Evolutionary conservation across 2,329 filamentous ascomycete species (phyloP), one percentile per base, ranked within the genome.

Genomic region (Stemphylium beticola): DNA sequence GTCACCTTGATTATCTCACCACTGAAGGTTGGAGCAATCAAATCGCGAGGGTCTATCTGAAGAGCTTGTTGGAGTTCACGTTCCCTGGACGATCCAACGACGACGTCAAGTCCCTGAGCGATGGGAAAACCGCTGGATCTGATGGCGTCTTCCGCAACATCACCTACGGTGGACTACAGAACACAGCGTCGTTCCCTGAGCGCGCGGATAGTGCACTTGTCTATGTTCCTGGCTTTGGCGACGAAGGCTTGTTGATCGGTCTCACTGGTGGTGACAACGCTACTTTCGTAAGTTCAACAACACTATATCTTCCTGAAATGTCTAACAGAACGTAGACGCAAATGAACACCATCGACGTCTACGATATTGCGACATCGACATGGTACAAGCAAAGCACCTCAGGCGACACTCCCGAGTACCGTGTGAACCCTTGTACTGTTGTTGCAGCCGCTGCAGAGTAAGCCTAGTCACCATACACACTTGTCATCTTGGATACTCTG

Each of bases 281-380:
- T 22, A 84, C 86, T 18, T 92, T 91, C 65, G 86, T 87, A 64
- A 76, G 79, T 71, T 24, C 17, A 11, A 26, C 37, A 26, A 11
- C 5, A 1, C 17, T 36, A 3, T 8, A 9, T 44, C 2, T 33
- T 1, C 9, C 1, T 15, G 10, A 6, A 36, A 4, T 31, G 39
- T 17, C 63, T 68, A 52, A 68, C 37, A 14, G 15, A n/a, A 9
- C 8, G 3, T 43, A 83, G 81, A 84, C 82, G 0, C 79, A 82
- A 14, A 92, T 93, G 78, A 92, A 87, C 43, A 82, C 84, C 14
- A 87, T 93, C 34, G 88, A 93, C 61, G 85, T 93, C n/a, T 95
- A 91, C 72, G 91, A 95, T 66, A 84, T 93, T 53, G 88, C 84
- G 4, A 82, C 76, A 26, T 81, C 83, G 2, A 83, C 79, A 6